Base-by-base conservation (phyloP, 2,329 filamentous ascomycete genomes). In the Dothidotthia symphoricarpi region DNA sequence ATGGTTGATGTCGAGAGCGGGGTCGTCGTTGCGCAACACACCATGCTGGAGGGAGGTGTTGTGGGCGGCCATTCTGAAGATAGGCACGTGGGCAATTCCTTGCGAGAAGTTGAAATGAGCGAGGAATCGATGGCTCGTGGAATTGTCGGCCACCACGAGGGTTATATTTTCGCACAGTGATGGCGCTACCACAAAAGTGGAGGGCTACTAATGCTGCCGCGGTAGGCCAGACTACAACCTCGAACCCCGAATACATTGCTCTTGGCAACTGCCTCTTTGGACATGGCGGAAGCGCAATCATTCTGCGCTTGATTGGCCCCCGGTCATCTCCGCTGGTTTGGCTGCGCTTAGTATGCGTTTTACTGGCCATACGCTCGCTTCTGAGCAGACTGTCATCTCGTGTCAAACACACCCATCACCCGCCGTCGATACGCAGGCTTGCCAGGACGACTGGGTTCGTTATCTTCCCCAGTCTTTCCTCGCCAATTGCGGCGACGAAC, bases 211-310 rank as follows among this genome's bases (percentile, higher is more conserved):
- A 45, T 46, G 40, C 45, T 51, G 55, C 51, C 49, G 36, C 50
- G 48, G 45, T 42, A 42, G 53, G 59, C 49, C 53, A 56, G 55
- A 51, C 49, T 51, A 54, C 45, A 43, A 42, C 34, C 36, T 49
- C 48, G 41, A 51, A 39, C 19, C 43, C 52, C 45, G 42, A 44
- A 43, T 45, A 41, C 34, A 31, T 32, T 39, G 28, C 28, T 34
- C 59, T 63, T 66, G 59, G 54, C 60, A 63, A 55, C 63, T 66
- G 47, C 63, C 63, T 62, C 31, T 57, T 64, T 54, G 11, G 55
- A 56, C 19, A 39, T 61, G 52, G 55, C 39, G 31, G 49, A 34
- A 28, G 49, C 33, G 41, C 44, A 27, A 36, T 31, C 28, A 32
- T 35, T 31, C 31, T 36, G 28, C 11, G 6, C 25, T 17, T 53